phyloP scores from a whole-genome alignment of 176 grass and related monocot genomes.

The Cymbopogon citratus region DNA sequence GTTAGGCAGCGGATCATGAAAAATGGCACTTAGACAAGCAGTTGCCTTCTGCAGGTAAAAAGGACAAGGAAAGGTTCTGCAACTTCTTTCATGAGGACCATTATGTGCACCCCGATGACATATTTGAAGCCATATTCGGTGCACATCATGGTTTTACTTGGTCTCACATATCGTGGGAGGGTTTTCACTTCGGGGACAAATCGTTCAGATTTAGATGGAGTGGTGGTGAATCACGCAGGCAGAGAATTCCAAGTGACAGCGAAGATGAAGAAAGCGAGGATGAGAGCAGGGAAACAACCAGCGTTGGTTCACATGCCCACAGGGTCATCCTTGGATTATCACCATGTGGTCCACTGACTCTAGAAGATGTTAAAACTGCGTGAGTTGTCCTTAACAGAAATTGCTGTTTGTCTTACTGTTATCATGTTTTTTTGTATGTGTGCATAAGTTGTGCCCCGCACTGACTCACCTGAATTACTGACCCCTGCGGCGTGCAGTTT shows the following conservation, averaged over 20 bases:
- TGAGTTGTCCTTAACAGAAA: slow-evolving; percentile 32
- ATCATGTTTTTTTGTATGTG: neutral
- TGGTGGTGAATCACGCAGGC: slow-evolving; percentile 35
- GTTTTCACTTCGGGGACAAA: slow-evolving; percentile 43
- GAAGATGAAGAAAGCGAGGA: slow-evolving; percentile 51
- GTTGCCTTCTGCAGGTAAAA: slow-evolving; percentile 41
- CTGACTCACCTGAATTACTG: slow-evolving; percentile 8
- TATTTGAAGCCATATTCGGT: slow-evolving; percentile 61
- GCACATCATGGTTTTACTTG: slow-evolving; percentile 45
- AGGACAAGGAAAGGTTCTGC: slow-evolving; percentile 33
- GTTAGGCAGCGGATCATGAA: neutral
- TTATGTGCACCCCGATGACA: slow-evolving; percentile 48
- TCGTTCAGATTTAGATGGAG: slow-evolving; percentile 42
- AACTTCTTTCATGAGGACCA: slow-evolving; percentile 53
- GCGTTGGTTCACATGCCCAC: slow-evolving; percentile 55
- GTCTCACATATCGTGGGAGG: slow-evolving; percentile 57
- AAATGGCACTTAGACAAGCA: neutral
- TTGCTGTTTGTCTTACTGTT: neutral
- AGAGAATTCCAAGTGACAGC: slow-evolving; percentile 37
- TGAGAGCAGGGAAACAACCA: slow-evolving; percentile 30
- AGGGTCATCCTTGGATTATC: slow-evolving; percentile 60
- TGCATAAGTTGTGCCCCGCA: neutral
- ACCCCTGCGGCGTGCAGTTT: slow-evolving; percentile 40
- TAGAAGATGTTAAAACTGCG: slow-evolving; percentile 88
- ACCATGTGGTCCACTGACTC: slow-evolving; percentile 47